A percentile compares a stretch with the other conserved stretches of the same genome.
Conservation (phyloP, 1,284 basidiomycete genomes). For the Naganishia albida region DNA sequence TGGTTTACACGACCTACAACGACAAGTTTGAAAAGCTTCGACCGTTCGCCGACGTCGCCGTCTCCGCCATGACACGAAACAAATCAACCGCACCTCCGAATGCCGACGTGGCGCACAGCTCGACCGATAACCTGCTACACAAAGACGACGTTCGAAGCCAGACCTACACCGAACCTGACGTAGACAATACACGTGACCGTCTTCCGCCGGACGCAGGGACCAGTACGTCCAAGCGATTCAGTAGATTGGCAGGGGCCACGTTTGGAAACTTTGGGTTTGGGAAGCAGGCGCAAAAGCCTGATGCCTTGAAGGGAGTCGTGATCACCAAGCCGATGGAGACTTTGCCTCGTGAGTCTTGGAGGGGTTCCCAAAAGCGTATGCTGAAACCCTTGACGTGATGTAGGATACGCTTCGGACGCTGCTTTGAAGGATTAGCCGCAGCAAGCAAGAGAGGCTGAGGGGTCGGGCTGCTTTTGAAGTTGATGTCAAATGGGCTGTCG, state of each 20-base stretch:
- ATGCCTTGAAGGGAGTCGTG: conserved; percentile 61
- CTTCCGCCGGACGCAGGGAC: not conserved
- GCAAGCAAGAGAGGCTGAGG: not conserved
- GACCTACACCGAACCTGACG: conserved; percentile 23
- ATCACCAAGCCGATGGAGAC: conserved; percentile 46
- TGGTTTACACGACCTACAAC: conserved; percentile 23
- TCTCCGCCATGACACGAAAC: conserved; percentile 6
- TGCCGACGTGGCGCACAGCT: not conserved
- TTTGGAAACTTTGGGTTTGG: conserved; percentile 70
- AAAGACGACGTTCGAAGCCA: not conserved
- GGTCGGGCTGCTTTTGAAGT: too few species aligned
- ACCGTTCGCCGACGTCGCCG: conserved; percentile 16
- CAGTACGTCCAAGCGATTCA: conserved; percentile 10
- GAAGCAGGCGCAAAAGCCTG: conserved; percentile 71
- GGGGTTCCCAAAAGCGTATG: not conserved
- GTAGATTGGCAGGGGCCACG: conserved; percentile 40
- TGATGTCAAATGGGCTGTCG: too few species aligned
- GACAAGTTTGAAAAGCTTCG: conserved; percentile 27
- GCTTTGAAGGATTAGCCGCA: not conserved
- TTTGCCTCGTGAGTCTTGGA: conserved; percentile 45
- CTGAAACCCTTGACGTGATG: not conserved
- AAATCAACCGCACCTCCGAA: not conserved
- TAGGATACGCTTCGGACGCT: conserved; percentile 22
- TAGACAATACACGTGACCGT: not conserved
- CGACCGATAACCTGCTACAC: conserved; percentile 22